Evolutionary conservation across 768 basidiomycete species (phyloP), one percentile per base, ranked within the genome.

Genomic region (Erythrobasidium yunnanense): DNA sequence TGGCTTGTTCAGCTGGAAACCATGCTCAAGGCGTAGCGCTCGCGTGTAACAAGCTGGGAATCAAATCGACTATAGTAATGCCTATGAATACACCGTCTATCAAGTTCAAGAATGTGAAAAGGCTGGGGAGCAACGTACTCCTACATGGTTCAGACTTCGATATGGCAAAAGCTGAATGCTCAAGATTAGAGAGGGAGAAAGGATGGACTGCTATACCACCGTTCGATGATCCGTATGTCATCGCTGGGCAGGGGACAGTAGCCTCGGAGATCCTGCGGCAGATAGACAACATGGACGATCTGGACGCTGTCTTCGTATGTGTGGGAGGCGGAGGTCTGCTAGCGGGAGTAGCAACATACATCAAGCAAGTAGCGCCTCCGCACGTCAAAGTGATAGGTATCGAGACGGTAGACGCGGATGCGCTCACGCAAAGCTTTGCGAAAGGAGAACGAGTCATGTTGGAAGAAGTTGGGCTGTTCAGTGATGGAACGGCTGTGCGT

Each of bases 61-160:
- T 97, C 67, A 90, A 95, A 2, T 95, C 90, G 69, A 96, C 91
- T n/a, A 97, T 99, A 73, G 90, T 99, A 68, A 97, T 99, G 95
- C 95, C 95, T 0, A 79, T 85, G 45, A 88, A 84, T 15, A 97
- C 95, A 1, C 95, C 95, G 1, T 82, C 86, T 42, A 99, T 99
- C 81, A 99, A 99, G 79, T 88, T 92, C 74, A 81, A 84, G 66
- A 96, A 93, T 72, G 95, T 95, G 27, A 84, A 87, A n/a, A 86
- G 93, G 22, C 80, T 99, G 27, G 92, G 91, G 55, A 90, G 92
- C 34, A 92, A 93, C 72, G 91, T 96, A 70, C 84, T 99, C 56
- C 81, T 96, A 4, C 85, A 91, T 74, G 95, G 95, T 11, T 74
- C 74, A 27, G 93, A 97, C 78, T 97, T 99, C 73, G 93, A 97